Percentiles rank a stretch among this genome's conserved stretches.
phyloP scores from a whole-genome alignment of 2,329 filamentous ascomycete genomes.

The Aspergillus hiratsukae region DNA sequence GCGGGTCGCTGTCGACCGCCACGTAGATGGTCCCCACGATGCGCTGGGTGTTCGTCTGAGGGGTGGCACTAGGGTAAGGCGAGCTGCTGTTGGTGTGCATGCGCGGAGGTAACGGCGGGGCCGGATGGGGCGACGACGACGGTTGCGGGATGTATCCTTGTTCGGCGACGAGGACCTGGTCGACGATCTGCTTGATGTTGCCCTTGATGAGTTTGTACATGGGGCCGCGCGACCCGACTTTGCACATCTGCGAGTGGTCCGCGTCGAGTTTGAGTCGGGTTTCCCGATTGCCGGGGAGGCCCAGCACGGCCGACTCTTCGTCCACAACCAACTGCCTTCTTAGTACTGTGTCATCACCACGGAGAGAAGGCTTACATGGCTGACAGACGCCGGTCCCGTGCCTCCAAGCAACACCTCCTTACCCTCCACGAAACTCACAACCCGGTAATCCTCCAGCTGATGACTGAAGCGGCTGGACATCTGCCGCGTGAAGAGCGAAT shows the following conservation, averaged over 20 bases:
- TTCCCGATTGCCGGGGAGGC: conserved; percentile 29
- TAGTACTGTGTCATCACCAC: rapidly evolving
- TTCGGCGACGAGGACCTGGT: conserved; percentile 26
- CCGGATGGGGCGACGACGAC: conserved; percentile 9
- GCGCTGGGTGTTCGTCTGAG: conserved; percentile 7
- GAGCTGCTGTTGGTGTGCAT: conserved; percentile 26
- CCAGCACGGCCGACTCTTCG: conserved; percentile 33
- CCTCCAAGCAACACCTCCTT: conserved; percentile 28
- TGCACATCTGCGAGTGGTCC: conserved; percentile 35
- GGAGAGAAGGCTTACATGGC: conserved; percentile 22
- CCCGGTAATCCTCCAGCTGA: conserved; percentile 31
- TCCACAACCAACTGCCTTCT: conserved; percentile 28
- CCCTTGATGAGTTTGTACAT: conserved; percentile 31
- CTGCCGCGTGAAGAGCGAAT: conserved; percentile 27
- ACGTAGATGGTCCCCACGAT: conserved; percentile 18
- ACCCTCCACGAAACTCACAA: conserved; percentile 33
- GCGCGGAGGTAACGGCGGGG: conserved; percentile 25
- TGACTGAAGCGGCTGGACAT: conserved; percentile 31
- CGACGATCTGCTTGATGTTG: conserved; percentile 30
- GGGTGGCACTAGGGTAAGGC: conserved; percentile 17
- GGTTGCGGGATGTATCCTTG: conserved; percentile 27
- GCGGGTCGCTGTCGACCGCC: conserved; percentile 23
- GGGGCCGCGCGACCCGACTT: conserved; percentile 22
- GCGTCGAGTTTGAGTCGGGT: conserved; percentile 33
- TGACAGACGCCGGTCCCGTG: conserved; percentile 25